phyloP scores from a whole-genome alignment of 1,284 basidiomycete species.

The Puccinia coronata region DNA sequence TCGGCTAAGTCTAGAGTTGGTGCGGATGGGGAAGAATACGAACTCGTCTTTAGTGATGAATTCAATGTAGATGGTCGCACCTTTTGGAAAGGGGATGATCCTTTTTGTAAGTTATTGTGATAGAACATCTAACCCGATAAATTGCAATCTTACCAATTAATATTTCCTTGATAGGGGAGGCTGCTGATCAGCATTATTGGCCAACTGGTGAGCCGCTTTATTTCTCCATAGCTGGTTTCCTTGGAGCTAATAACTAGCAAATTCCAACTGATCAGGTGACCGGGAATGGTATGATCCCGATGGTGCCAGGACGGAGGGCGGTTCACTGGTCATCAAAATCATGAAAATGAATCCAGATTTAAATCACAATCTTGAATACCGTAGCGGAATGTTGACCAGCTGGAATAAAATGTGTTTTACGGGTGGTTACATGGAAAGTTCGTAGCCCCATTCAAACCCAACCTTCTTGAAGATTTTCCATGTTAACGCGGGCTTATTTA shows the following conservation, averaged over 20 bases:
- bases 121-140: background rate
- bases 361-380: conserved; percentile 47
- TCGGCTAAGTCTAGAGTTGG: conserved; percentile 51
- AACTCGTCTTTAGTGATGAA: conserved; percentile 59
- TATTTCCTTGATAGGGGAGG: conserved; percentile 36
- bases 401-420: conserved; percentile 59
- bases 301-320: conserved; percentile 55
- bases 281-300: conserved; percentile 59
- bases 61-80: conserved; percentile 58
- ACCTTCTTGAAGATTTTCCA: background rate
- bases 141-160: background rate
- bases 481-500: too few species aligned
- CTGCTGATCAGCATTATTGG: conserved; percentile 43
- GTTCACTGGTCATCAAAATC: conserved; percentile 55
- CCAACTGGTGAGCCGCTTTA: conserved; percentile 13
- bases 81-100: conserved; percentile 59
- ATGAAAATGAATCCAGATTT: conserved; percentile 51
- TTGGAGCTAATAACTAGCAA: background rate
- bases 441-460: background rate
- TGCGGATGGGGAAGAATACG: conserved; percentile 55
- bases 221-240: background rate
- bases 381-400: conserved; percentile 46
- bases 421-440: conserved; percentile 54
- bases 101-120: conserved; percentile 54
- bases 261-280: conserved; percentile 13